Conservation (phyloP, 768 basidiomycete species). For the Pleurotus eryngii region DNA sequence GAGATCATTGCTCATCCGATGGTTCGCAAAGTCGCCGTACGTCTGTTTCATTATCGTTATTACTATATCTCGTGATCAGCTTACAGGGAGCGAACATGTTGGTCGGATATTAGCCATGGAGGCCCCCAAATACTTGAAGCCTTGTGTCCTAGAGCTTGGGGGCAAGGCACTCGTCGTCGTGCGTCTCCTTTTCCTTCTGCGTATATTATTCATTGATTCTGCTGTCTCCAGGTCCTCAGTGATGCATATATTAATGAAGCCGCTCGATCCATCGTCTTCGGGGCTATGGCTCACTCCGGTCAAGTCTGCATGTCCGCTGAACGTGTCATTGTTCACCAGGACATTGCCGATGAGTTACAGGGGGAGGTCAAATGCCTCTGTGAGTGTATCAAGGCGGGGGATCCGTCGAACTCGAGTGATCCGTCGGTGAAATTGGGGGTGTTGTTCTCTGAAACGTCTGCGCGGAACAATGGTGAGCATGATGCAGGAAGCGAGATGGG, state of each 20-base stretch:
- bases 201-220: constrained; percentile 29
- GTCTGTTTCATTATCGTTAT: too few species aligned
- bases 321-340: constrained; percentile 50
- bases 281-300: constrained; percentile 45
- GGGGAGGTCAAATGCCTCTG: constrained; percentile 29
- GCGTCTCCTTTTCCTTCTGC: too few species aligned
- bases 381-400: constrained; percentile 35
- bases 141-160: too few species aligned
- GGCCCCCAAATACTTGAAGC: too few species aligned
- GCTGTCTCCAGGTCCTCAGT: too few species aligned
- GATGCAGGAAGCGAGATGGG: constrained; percentile 36
- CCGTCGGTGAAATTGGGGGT: constrained; percentile 28
- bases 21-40: too few species aligned
- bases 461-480: constrained; percentile 37
- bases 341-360: constrained; percentile 33
- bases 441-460: constrained; percentile 42
- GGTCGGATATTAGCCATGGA: too few species aligned
- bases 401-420: constrained; percentile 21
- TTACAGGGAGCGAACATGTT: too few species aligned
- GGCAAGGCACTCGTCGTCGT: too few species aligned
- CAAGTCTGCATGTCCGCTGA: constrained; percentile 62
- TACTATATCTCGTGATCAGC: too few species aligned
- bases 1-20: too few species aligned
- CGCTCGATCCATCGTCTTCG: constrained; percentile 43
- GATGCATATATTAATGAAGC: too few species aligned